These are phyloP conservation scores for Boletus rubescentipes DNA, from an alignment of 768 basidiomycete species.

Conservation along the genomic window DNA sequence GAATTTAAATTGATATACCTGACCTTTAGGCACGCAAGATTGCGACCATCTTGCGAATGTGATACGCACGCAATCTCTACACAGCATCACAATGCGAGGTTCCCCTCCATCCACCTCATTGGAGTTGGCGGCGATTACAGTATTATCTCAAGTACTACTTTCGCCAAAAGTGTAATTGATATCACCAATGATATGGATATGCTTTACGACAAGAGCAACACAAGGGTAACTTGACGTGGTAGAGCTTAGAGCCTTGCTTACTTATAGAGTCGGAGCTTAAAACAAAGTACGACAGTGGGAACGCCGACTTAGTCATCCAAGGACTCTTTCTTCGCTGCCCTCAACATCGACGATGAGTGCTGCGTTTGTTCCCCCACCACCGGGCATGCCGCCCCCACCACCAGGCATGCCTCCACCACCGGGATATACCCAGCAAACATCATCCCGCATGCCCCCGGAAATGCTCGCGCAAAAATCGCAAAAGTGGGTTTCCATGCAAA, in stretches of 20 bases:
- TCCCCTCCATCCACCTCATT: too few species aligned
- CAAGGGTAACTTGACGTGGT: too few species aligned
- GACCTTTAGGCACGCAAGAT: conserved; percentile 9
- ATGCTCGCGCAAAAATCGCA: conserved; percentile 88
- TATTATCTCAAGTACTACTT: too few species aligned
- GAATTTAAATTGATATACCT: background rate
- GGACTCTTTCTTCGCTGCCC: conserved; percentile 23
- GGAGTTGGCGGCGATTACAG: too few species aligned
- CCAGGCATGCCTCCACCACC: conserved; percentile 42
- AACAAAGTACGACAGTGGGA: too few species aligned
- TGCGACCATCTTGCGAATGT: conserved; percentile 3
- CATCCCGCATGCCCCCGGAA: conserved; percentile 55
- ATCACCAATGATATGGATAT: too few species aligned
- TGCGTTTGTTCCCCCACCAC: conserved; percentile 38
- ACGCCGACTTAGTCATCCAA: conserved; percentile 25
- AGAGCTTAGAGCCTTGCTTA: too few species aligned
- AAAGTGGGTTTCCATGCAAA: conserved; percentile 96
- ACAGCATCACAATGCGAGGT: background rate
- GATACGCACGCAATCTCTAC: background rate
- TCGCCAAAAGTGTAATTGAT: too few species aligned
- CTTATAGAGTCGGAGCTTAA: conserved; percentile 20
- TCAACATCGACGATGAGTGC: conserved; percentile 35
- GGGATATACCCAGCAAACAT: conserved; percentile 31
- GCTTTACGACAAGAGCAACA: too few species aligned
- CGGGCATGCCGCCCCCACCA: conserved; percentile 43